These are phyloP conservation scores for Curvularia sp. DNA, from an alignment of 2,329 filamentous ascomycete genomes.

Conservation along the genomic window DNA sequence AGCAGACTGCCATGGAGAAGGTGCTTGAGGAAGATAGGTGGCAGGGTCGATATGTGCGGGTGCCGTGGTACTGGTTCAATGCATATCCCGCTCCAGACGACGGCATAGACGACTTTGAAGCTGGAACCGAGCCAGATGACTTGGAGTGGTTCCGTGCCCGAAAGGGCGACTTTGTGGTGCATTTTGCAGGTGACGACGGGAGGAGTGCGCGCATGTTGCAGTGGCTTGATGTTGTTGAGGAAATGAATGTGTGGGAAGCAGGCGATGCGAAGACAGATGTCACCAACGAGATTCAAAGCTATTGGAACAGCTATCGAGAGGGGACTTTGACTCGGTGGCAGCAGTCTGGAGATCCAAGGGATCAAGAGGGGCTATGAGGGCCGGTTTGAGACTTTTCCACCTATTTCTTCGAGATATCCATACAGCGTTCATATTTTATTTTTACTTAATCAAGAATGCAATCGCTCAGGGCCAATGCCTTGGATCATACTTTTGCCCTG, in stretches of 20 bases:
- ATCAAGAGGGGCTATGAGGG: background rate
- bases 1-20: slow-evolving; percentile 53
- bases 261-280: slow-evolving; percentile 32
- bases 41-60: slow-evolving; percentile 39
- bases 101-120: slow-evolving; percentile 27
- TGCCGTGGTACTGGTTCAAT: slow-evolving; percentile 57
- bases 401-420: background rate
- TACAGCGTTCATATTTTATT: no score
- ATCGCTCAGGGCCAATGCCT: no score
- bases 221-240: slow-evolving; percentile 39
- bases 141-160: slow-evolving; percentile 48
- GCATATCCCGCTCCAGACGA: slow-evolving; percentile 48
- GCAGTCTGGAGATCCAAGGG: background rate
- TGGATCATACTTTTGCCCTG: no score
- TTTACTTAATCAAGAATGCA: no score
- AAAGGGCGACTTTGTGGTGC: slow-evolving; percentile 53
- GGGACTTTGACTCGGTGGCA: background rate
- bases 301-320: slow-evolving; percentile 21
- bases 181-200: slow-evolving; percentile 51
- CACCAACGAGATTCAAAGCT: slow-evolving; percentile 33
- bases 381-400: background rate
- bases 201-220: slow-evolving; percentile 48
- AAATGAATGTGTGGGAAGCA: slow-evolving; percentile 35
- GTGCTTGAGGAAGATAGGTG: slow-evolving; percentile 47
- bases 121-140: slow-evolving; percentile 48